Evolutionary conservation across 345 rosid species (phyloP).

Genomic region (Eucalyptus polyanthemos): DNA sequence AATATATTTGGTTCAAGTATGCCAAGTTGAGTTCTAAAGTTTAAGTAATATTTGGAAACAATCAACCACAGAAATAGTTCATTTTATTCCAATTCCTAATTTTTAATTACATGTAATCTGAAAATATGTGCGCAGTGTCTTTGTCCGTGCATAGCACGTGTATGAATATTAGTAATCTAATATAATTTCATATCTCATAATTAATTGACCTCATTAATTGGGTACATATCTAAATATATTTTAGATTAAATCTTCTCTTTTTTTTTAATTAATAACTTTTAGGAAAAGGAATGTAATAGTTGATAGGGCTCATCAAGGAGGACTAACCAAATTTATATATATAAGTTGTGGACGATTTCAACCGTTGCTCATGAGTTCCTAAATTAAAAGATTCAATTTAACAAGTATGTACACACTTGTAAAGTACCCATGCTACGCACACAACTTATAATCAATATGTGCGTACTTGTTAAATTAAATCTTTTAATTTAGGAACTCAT

Average conservation of each 20-base stretch:
- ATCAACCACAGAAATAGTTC: no score
- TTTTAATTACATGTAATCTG: no score
- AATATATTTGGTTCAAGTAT: background rate
- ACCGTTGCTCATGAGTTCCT: no score
- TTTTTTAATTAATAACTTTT: no score
- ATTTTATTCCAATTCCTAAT: no score
- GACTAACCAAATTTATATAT: background rate
- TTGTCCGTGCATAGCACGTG: background rate
- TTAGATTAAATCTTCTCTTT: background rate
- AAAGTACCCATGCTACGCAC: background rate
- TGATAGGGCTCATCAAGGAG: background rate
- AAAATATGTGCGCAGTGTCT: background rate
- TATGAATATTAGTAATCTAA: no score
- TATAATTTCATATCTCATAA: no score
- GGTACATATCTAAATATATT: background rate
- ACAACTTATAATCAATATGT: background rate
- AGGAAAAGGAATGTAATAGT: background rate
- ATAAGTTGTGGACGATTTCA: no score
- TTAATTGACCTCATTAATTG: background rate
- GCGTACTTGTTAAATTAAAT: no score
- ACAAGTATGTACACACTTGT: no score
- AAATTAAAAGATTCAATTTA: no score
- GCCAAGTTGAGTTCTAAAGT: background rate
- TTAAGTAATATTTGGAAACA: no score
- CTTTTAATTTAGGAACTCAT: background rate